Base-by-base conservation (phyloP, 2,329 filamentous ascomycete species). In the Knoxdaviesia capensis region DNA sequence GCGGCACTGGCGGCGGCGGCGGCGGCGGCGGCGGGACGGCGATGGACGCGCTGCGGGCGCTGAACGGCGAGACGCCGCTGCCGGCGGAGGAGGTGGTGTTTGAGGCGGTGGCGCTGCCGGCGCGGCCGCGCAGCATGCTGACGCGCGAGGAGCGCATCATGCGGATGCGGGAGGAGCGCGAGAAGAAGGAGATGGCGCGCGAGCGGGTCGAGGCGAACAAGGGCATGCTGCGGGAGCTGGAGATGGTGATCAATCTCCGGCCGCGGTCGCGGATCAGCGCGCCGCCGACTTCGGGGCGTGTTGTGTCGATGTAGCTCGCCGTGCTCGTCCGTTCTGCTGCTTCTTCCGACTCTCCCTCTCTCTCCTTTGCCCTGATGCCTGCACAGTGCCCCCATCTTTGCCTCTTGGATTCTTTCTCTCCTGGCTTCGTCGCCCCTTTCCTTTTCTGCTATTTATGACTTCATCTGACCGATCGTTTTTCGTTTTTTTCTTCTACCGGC, bases 171-270 rank as follows among this genome's bases (percentile, higher is more conserved):
- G 87, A 94, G 54, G 88, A 96, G 38, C 72, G 88, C 44, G 77
- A 76, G 42, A 74, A 73, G 47, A 81, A 83, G 54, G 79, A 80
- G 20, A 66, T 74, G 36, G 64, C 77, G 36, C 74, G 77, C 43
- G 82, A 87, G 50, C 80, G 80, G 53, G 65, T 75, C 38, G 85
- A 94, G 47, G 80, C 84, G 7, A 92, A 77, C 48, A 82, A 77
- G 37, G 84, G 80, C 50, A 94, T 98, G 84, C 69, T 98, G 48
- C 77, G 80, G 48, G 90, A 98, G 60, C 67, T 98, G 45, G 85
- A 94, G 62, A 88, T 83, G 48, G 74, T 98, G 46, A 92, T 96
- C 56, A 73, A 66, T 54, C 59, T 66, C 33, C 58, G 65, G 30
- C 65, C 65, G 6, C 55, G 54, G 47, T 58, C 49, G 41, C 58